Evolutionary conservation across 2,329 filamentous ascomycete genomes (phyloP), one percentile per base, ranked within the genome.

Genomic region (Cladosporium sphaerospermum): DNA sequence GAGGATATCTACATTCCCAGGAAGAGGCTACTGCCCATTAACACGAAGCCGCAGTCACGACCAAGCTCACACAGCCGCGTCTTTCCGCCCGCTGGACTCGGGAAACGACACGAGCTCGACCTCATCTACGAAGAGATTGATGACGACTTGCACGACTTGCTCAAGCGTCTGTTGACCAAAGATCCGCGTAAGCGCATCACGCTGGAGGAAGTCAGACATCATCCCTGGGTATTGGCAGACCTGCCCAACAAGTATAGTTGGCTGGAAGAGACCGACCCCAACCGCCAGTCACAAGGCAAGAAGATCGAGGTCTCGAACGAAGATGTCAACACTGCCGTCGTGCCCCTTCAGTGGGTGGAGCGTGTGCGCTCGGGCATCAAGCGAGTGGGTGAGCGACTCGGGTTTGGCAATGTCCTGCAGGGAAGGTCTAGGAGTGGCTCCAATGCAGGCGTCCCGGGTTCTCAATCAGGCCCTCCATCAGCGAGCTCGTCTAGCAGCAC

Each of bases 241-340:
- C 81, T 97, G 43, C 74, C 81, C 33, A 85, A 96, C 61, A 81
- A 85, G 36, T 75, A 82, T 32, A 77, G 79, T 9, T 99, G 93
- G 93, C 81, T 96, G n/a, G 89, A 96, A 62, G 89, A 95, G 58
- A 96, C 91, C 1, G 92, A 97, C 64, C 90, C 91, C 2, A 84
- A 83, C 36, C 81, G 85, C 34, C 85, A 85, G 55, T 85, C 84
- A 32, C 82, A 88, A 53, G 90, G 89, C 59, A 84, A 86, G 66
- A 89, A 84, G 70, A 97, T 99, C 62, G 86, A 96, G 68, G 89
- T 97, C 45, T 91, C 95, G 55, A 89, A 89, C 60, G 84, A 84
- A 64, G 93, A 99, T 71, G 83, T 99, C 63, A 91, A 89, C 43
- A 82, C 84, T 52, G 93, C 93, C 53, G 93, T 99, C 52, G 86